A percentile compares a stretch with the other conserved stretches of the same genome.
Evolutionary conservation across 108 stramenopile genomes (phyloP).

Genomic region (Cyclotella baltica): DNA sequence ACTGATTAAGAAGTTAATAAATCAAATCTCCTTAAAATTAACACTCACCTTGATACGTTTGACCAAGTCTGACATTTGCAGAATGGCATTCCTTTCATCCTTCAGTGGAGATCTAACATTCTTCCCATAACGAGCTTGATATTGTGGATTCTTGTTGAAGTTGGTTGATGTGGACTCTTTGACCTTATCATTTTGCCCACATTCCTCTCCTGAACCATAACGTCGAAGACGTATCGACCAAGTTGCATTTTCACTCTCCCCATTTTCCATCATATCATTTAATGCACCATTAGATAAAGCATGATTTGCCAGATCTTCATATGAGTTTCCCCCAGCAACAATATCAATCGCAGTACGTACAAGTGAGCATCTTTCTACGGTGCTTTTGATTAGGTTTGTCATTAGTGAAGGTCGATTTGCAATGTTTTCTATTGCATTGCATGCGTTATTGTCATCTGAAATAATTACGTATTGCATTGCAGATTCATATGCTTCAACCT

Average conservation of each 20-base stretch:
- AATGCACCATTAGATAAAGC: constrained; percentile 58
- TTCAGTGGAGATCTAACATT: constrained; percentile 69
- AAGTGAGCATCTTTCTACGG: constrained; percentile 75
- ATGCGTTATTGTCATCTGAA: background rate
- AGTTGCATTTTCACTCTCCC: constrained; percentile 52
- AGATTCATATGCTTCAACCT: constrained; percentile 60
- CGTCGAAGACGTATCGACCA: constrained; percentile 84
- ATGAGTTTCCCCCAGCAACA: constrained; percentile 57
- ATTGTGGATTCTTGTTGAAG: background rate
- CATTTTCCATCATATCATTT: constrained; percentile 63
- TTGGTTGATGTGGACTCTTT: background rate
- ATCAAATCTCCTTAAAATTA: background rate
- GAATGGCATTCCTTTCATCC: constrained; percentile 67
- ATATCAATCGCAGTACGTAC: constrained; percentile 71
- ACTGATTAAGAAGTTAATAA: no score
- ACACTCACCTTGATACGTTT: constrained; percentile 45
- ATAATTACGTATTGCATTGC: constrained; percentile 79
- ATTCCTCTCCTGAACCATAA: constrained; percentile 59
- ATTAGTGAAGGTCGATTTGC: background rate
- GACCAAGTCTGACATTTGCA: constrained; percentile 63
- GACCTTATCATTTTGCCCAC: background rate
- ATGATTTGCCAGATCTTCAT: constrained; percentile 48
- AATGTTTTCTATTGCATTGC: constrained; percentile 3
- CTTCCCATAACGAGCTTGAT: constrained; percentile 66
- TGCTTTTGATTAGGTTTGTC: constrained; percentile 18